Percentiles rank a stretch among this genome's conserved stretches.
Conservation (phyloP, 305 asterid genomes). For the Lippia alba region DNA sequence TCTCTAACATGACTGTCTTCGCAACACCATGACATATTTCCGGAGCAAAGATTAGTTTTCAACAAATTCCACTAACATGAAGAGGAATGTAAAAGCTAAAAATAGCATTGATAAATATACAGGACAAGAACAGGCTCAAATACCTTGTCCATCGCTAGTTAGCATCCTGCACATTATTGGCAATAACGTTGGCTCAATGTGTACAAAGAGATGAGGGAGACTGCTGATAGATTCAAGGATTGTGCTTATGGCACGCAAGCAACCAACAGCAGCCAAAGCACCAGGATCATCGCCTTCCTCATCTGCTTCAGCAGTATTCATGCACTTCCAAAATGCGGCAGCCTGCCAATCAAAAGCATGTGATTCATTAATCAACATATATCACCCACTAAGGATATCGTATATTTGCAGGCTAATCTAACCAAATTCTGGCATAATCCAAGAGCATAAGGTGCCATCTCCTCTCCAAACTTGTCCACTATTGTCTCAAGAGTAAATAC, state of each 20-base stretch:
- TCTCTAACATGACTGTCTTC: background rate
- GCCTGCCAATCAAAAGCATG: constrained; percentile 58
- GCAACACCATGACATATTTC: constrained; percentile 17
- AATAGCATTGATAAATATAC: constrained; percentile 20
- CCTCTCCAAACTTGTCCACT: constrained; percentile 99
- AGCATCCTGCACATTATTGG: constrained; percentile 98
- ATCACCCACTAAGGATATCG: constrained; percentile 20
- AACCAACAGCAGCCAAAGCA: constrained; percentile 99
- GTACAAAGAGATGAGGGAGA: constrained; percentile 87
- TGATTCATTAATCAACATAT: constrained; percentile 9
- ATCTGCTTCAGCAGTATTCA: constrained; percentile 87
- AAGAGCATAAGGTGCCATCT: constrained; percentile 99
- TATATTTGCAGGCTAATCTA: constrained; percentile 32
- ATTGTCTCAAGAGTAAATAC: constrained; percentile 98
- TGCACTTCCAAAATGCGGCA: constrained; percentile 98
- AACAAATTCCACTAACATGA: constrained; percentile 1
- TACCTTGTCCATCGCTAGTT: constrained; percentile 98
- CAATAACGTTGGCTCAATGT: constrained; percentile 85
- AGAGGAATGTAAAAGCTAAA: background rate
- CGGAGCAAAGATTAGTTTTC: background rate
- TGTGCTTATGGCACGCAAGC: constrained; percentile 98
- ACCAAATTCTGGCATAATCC: constrained; percentile 99
- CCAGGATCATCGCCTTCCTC: constrained; percentile 99
- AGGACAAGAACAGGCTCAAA: constrained; percentile 15
- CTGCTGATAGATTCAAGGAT: constrained; percentile 96